Evolutionary conservation across 2,329 filamentous ascomycete species (phyloP), one percentile per base, ranked within the genome.

Genomic region (Teratosphaeria epicoccoides): DNA sequence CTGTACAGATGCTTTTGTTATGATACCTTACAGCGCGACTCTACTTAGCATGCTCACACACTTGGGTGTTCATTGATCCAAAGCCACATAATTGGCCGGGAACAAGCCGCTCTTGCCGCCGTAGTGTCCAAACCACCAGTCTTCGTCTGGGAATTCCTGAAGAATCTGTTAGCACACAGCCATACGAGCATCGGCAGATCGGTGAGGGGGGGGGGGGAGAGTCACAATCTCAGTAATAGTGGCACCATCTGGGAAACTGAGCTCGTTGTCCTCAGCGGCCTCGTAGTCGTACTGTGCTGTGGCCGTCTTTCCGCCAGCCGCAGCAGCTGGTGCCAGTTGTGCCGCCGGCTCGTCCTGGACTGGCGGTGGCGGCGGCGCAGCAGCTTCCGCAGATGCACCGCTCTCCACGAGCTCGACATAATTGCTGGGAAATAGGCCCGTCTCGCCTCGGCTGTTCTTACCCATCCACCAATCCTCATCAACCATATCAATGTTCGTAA

Each of bases 391-490:
- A 56, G 51, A 63, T 61, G 37, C 67, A 40, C 60, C 65, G 29
- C 67, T 69, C 33, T 85, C 84, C 29, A 93, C 76, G 22, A 95
- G 70, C 68, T 95, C 89, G 49, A 98, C 91, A 60, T 98, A 98
- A 75, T 96, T 97, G 73, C 88, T 93, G 4, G 93, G 93, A 77
- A 98, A 97, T 29, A 98, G 76, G 46, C 93, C 93, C 53, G 77
- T 84, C 69, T 96, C 88, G 61, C 93, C 93, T 55, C 76, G 77
- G 22, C 78, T 73, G 73, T 97, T 98, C 59, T 85, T 87, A 43
- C 94, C 93, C 80, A 95, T 86, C 93, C 93, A 98, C 93, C 93
- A 98, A 67, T 98, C 91, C 49, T 94, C 86, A 61, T 97, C 93
- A 2, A 98, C 88, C 87, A 94, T 94, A 57, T 97, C 88, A 63